Evolutionary conservation across 805 yeast genomes (phyloP), one percentile per base, ranked within the genome.

Genomic region (Kazachstania africana): DNA sequence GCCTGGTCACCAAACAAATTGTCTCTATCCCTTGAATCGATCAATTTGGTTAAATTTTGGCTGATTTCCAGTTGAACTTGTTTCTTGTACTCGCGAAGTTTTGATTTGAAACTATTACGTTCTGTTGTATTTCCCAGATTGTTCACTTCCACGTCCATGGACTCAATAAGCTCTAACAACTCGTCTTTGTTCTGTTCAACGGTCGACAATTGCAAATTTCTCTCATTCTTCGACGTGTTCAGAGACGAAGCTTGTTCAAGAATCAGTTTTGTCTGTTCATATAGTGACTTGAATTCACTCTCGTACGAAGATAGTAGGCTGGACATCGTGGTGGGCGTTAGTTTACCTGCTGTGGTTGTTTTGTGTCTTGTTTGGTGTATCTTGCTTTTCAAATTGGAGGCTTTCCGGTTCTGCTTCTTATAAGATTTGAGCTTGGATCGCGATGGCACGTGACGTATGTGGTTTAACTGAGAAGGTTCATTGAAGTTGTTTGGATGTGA

Each of bases 101-200:
- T 78, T 19, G 87, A 63, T 51, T 87, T 85, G 49, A 69, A 78
- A 5, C 70, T 56, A 0, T 91, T 72, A 39, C 95, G 63, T 38
- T 45, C 47, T 20, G 38, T 42, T 6, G 45, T 30, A 22, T 41
- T 37, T 2, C 42, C 23, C 63, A 71, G 38, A 6, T 88, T 76
- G n/a, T 95, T 83, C 21, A 87, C 78, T 52, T 88, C 97, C 26
- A 88, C 65, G 17, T 75, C 75, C 77, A 91, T 77, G 43, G 88
- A 94, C 42, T 87, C 95, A 27, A 84, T 56, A 55, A 75, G 73
- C 48, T 83, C 94, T 6, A 47, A 32, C 8, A 53, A 35, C 26
- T 56, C 61, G 31, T 50, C 56, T 29, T 50, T 50, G 26, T 52
- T 48, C 23, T 47, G 45, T 26, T 54, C 55, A 16, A 53, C 42